Percentiles rank a stretch among this genome's conserved stretches.
Evolutionary conservation across 2,329 filamentous ascomycete genomes (phyloP).

Genomic region (Alternaria sp.): DNA sequence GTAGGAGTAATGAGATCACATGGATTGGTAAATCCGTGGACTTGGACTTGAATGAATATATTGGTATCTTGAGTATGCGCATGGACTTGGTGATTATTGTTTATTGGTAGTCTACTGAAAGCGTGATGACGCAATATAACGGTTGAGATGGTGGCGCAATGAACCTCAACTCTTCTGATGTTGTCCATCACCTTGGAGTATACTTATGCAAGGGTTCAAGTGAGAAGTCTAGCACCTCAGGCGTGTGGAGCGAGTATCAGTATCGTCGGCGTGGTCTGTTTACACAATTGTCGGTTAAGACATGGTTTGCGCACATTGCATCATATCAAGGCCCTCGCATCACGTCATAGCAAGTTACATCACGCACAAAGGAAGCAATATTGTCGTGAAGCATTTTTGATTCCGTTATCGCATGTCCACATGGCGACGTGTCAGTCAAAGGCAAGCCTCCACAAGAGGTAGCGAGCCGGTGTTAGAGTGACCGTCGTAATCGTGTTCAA

Average conservation of each 20-base stretch:
- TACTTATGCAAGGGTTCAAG: no score
- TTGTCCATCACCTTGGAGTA: no score
- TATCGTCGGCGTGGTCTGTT: background rate
- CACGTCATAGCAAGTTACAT: background rate
- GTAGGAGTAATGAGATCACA: background rate
- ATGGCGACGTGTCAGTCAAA: conserved; percentile 47
- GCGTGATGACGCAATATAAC: no score
- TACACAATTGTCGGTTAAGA: background rate
- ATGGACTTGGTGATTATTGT: no score
- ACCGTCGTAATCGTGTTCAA: conserved; percentile 39
- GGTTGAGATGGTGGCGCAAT: no score
- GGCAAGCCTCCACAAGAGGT: conserved; percentile 32
- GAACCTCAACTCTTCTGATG: no score
- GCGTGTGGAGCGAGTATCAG: background rate
- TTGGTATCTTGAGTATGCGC: background rate
- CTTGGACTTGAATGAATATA: background rate
- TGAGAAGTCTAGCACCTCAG: background rate
- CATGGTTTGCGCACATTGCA: background rate
- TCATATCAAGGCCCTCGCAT: background rate
- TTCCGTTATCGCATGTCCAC: conserved; percentile 45
- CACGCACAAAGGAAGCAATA: conserved; percentile 14
- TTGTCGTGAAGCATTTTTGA: conserved; percentile 49
- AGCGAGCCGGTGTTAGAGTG: conserved; percentile 48
- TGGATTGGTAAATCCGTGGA: background rate
- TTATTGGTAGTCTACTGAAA: no score